Conservation (phyloP, 108 stramenopile genomes). For the Nitzschia inconspicua region DNA sequence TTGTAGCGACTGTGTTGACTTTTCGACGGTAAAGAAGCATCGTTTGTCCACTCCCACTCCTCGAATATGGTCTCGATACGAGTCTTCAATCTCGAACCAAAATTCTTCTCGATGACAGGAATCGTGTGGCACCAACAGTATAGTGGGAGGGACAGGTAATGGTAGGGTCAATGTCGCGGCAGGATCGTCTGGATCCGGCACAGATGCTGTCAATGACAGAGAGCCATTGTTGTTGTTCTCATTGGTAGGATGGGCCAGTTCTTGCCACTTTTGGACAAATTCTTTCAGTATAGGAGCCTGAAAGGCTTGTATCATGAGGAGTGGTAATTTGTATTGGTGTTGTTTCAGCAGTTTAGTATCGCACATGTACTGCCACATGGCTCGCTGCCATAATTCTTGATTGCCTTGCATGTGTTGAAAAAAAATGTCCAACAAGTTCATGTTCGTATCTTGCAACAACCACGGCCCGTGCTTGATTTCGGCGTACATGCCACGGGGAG, state of each 20-base stretch:
- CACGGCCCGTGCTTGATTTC: conserved; percentile 41
- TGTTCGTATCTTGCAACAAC: background rate
- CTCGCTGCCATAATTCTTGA: background rate
- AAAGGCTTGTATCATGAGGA: conserved; percentile 2
- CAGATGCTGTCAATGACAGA: background rate
- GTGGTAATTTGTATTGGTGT: conserved; percentile 8
- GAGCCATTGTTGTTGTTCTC: background rate
- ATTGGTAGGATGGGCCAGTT: background rate
- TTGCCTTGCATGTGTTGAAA: conserved; percentile 6
- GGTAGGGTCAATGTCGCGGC: background rate
- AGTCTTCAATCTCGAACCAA: conserved; percentile 1
- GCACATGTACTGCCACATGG: conserved; percentile 1
- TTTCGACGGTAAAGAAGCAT: conserved; percentile 1
- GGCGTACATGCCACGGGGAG: conserved; percentile 39
- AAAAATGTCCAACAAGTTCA: background rate
- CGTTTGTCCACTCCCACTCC: conserved; percentile 2
- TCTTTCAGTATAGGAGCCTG: background rate
- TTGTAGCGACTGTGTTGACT: background rate
- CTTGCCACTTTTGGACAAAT: background rate
- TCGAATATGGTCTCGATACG: background rate
- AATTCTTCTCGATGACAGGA: conserved; percentile 1
- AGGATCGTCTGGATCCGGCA: background rate
- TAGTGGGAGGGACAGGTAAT: background rate
- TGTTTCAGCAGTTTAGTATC: background rate
- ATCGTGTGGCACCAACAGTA: background rate